Conservation (phyloP, 805 yeast genomes). For the Spencermartinsiella europaea region DNA sequence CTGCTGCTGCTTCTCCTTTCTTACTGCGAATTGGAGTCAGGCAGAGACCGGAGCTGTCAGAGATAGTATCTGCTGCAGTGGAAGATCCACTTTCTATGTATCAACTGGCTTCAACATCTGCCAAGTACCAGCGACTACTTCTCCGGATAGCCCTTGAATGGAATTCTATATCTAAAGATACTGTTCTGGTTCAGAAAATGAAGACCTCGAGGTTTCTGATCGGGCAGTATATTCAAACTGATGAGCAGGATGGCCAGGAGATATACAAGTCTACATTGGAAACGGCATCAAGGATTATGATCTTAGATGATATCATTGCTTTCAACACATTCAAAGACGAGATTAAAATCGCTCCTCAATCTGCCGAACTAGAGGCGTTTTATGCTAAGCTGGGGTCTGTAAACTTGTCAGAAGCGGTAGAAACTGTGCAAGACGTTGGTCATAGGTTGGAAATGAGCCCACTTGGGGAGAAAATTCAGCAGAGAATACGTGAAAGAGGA, state of each 20-base stretch:
- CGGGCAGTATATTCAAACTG: conserved; percentile 21
- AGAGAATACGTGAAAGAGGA: conserved; percentile 30
- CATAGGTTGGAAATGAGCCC: conserved; percentile 5
- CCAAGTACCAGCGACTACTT: conserved; percentile 24
- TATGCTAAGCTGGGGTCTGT: conserved; percentile 30
- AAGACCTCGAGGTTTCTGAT: conserved; percentile 26
- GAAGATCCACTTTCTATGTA: conserved; percentile 24
- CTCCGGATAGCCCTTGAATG: conserved; percentile 20
- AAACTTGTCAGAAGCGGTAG: conserved; percentile 25
- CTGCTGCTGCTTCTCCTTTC: conserved; percentile 28
- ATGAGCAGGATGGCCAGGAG: conserved; percentile 17
- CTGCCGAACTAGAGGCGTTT: conserved; percentile 27
- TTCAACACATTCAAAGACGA: conserved; percentile 32
- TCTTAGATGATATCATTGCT: conserved; percentile 34
- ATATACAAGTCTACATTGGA: conserved; percentile 22
- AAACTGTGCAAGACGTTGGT: conserved; percentile 28
- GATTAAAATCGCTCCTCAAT: conserved; percentile 33
- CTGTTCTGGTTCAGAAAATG: conserved; percentile 23
- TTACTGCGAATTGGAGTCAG: conserved; percentile 31
- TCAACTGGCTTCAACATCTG: conserved; percentile 21
- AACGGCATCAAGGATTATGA: conserved; percentile 26
- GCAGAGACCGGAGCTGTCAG: conserved; percentile 29
- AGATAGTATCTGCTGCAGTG: conserved; percentile 27
- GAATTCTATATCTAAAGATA: conserved; percentile 14
- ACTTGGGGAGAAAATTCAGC: conserved; percentile 13